Evolutionary conservation across 2,329 filamentous ascomycete genomes (phyloP), one percentile per base, ranked within the genome.

Genomic region (Cladophialophora exuberans): DNA sequence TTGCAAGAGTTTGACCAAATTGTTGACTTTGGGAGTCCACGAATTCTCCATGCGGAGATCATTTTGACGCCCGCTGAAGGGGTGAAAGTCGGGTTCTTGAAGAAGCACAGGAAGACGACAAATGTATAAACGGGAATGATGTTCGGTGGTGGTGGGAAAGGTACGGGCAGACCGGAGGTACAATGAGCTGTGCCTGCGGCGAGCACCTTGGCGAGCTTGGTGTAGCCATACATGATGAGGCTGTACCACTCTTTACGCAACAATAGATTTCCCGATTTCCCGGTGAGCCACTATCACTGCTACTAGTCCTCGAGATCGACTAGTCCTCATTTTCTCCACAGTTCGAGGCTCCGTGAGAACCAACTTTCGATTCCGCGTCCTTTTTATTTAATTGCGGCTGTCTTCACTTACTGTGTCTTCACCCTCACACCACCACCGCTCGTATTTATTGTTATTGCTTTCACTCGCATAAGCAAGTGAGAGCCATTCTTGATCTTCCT

Each of bases 1-100:
- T 56, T 77, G 61, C 73, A 76, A 62, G 66, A 68, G 43, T 76
- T 70, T 62, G 68, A 72, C 59, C 60, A 65, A 30, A 67, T 77
- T 52, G 49, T 69, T 25, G 70, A 69, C 3, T 62, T 57, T 56
- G 62, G 58, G 22, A 64, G 54, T 41, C 54, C 50, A 15, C 47
- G 50, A 10, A 53, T 54, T 38, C 39, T 63, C 38, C 56, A 61
- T 13, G 44, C 33, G 18, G 60, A 62, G 15, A 65, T 65, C 47
- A 56, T 64, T 35, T 48, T 65, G 13, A 62, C 61, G 4, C 63
- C 63, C 10, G 61, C 57, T 11, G 55, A 64, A 20, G 63, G 63
- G 3, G 60, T 64, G 28, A 64, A 62, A 20, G 56, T 65, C 13
- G 63, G 63, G 9, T 64, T 65, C 53, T 45, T 59, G 28, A 62